Evolutionary conservation across 441 rosid genomes (phyloP).

Genomic region (Omphalea diandra): DNA sequence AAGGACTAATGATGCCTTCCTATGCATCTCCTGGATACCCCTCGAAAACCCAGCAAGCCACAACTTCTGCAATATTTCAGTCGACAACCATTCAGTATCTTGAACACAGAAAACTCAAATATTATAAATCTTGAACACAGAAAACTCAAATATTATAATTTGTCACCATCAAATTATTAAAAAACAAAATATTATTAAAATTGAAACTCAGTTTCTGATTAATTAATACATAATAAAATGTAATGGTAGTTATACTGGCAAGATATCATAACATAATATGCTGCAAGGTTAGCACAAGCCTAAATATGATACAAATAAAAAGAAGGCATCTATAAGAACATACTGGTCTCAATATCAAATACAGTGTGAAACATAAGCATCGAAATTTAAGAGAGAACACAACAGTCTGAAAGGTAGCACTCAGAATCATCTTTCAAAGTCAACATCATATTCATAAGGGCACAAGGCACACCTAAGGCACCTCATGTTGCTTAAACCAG

Average conservation of each 20-base stretch:
- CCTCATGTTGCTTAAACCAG: too few species aligned
- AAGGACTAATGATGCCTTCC: conserved; percentile 98
- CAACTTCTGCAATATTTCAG: conserved; percentile 66
- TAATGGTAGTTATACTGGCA: neutral
- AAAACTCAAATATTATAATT: neutral
- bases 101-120: neutral
- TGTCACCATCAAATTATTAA: conserved; percentile 2
- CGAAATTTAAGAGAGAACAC: neutral
- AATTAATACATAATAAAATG: neutral
- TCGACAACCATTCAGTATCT: conserved; percentile 18
- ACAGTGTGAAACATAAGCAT: neutral
- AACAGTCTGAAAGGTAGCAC: neutral
- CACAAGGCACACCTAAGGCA: too few species aligned
- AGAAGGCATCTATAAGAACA: neutral
- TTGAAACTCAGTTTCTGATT: neutral
- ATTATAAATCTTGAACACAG: conserved; percentile 1
- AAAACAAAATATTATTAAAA: neutral
- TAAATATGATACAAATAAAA: neutral
- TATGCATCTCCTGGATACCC: conserved; percentile 99
- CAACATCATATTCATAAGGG: too few species aligned
- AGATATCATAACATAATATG: neutral
- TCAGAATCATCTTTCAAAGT: neutral
- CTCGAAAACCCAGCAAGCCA: conserved; percentile 99
- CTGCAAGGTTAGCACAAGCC: neutral
- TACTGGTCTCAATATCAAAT: neutral